Percentiles rank a stretch among this genome's conserved stretches.
phyloP scores from a whole-genome alignment of 805 yeast species.

The Metschnikowia chrysomelidarum region DNA sequence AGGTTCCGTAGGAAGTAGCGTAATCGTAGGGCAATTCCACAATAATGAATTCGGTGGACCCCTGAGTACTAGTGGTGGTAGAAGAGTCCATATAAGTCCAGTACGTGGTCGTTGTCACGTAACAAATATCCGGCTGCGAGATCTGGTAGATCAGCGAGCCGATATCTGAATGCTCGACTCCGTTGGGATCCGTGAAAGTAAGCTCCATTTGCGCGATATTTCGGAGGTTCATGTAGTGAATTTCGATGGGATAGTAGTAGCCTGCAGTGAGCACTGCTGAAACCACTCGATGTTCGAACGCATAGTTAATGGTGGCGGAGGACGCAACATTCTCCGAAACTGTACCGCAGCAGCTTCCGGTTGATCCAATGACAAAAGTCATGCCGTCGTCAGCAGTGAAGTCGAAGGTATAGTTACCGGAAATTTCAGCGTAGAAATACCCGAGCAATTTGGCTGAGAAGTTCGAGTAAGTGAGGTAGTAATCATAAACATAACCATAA shows the following conservation, averaged over 20 bases:
- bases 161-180: slow-evolving; percentile 2
- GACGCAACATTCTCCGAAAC: neutral
- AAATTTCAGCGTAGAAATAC: slow-evolving; percentile 3
- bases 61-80: slow-evolving; percentile 4
- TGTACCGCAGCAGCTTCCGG: slow-evolving; percentile 8
- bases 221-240: slow-evolving; percentile 13
- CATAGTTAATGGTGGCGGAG: neutral
- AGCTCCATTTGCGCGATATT: slow-evolving; percentile 7
- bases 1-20: slow-evolving; percentile 17
- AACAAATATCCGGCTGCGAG: slow-evolving; percentile 1
- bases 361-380: slow-evolving; percentile 1
- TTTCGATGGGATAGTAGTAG: slow-evolving; percentile 8
- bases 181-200: slow-evolving; percentile 3
- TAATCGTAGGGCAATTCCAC: slow-evolving; percentile 16
- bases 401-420: slow-evolving; percentile 3
- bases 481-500: neutral
- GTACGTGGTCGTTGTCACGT: slow-evolving; percentile 3
- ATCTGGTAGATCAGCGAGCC: slow-evolving; percentile 8
- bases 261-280: slow-evolving; percentile 7
- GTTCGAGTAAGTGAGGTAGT: neutral
- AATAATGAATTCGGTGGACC: slow-evolving; percentile 11
- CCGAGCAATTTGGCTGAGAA: slow-evolving; percentile 4
- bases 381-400: slow-evolving; percentile 6
- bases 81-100: slow-evolving; percentile 5
- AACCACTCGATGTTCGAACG: too few relatives aligned